phyloP scores from a whole-genome alignment of 176 grass and related monocot species.

The Sorghum bicolor region Sorghum_bicolor_NCBIv3 NC_012872.2:5714501-5715000 shows the following conservation, averaged over 20 bases:
- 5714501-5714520: slow-evolving; percentile 23
- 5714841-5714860: slow-evolving; percentile 26
- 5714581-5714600: slow-evolving; percentile 43
- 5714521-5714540: slow-evolving; percentile 34
- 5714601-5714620: slow-evolving; percentile 31
- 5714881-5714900: slow-evolving; percentile 37
- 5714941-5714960: slow-evolving; percentile 37
- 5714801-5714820: slow-evolving; percentile 14
- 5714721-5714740: slow-evolving; percentile 23
- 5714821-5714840: not conserved
- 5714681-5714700: slow-evolving; percentile 36
- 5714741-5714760: slow-evolving; percentile 9
- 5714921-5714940: slow-evolving; percentile 31
- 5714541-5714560: slow-evolving; percentile 35
- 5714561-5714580: slow-evolving; percentile 30
- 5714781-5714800: slow-evolving; percentile 30
- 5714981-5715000: slow-evolving; percentile 44
- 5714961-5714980: slow-evolving; percentile 55
- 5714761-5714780: slow-evolving; percentile 7
- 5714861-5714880: slow-evolving; percentile 52
- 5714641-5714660: slow-evolving; percentile 23
- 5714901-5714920: slow-evolving; percentile 36
- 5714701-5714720: not conserved
- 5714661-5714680: slow-evolving; percentile 36
- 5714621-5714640: slow-evolving; percentile 20